Percentiles rank a stretch among this genome's conserved stretches.
These are phyloP conservation scores for Xylariaceae sp. DNA, from an alignment of 2,329 filamentous ascomycete species.

Conservation along the genomic window DNA sequence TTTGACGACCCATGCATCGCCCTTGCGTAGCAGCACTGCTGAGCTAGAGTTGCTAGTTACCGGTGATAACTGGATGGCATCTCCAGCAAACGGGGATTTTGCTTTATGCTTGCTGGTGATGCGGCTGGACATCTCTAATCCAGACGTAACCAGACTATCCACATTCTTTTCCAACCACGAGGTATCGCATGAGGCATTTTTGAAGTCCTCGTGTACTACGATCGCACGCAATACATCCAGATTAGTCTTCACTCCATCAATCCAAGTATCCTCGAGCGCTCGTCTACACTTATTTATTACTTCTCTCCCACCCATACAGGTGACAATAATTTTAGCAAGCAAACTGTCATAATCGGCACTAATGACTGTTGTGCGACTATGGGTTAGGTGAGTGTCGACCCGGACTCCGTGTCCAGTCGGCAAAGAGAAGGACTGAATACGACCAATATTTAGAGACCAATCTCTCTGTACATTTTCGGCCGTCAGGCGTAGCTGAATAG, in stretches of 20 bases:
- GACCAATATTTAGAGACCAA: constrained; percentile 26
- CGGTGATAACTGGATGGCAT: not conserved
- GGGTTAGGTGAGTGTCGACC: constrained; percentile 21
- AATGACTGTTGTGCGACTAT: constrained; percentile 2
- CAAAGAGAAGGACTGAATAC: constrained; percentile 15
- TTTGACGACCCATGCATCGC: constrained; percentile 25
- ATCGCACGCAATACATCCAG: constrained; percentile 23
- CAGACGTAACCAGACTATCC: constrained; percentile 11
- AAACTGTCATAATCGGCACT: constrained; percentile 25
- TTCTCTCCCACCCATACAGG: not conserved
- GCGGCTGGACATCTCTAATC: constrained; percentile 8
- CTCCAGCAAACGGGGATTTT: not conserved
- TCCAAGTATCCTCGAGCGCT: constrained; percentile 22
- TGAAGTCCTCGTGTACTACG: constrained; percentile 16
- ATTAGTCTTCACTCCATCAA: constrained; percentile 24
- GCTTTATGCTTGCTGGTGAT: not conserved
- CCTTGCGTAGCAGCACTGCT: constrained; percentile 17
- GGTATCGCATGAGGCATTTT: constrained; percentile 17
- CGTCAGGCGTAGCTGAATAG: constrained; percentile 23
- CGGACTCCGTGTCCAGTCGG: constrained; percentile 22
- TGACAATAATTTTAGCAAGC: constrained; percentile 24
- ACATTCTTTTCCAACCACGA: constrained; percentile 21
- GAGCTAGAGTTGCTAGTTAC: constrained; percentile 2
- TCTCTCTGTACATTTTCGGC: constrained; percentile 23
- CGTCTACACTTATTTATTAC: constrained; percentile 20